These are phyloP conservation scores for Postia placenta DNA, from an alignment of 768 basidiomycete genomes.

Conservation along the genomic window DNA sequence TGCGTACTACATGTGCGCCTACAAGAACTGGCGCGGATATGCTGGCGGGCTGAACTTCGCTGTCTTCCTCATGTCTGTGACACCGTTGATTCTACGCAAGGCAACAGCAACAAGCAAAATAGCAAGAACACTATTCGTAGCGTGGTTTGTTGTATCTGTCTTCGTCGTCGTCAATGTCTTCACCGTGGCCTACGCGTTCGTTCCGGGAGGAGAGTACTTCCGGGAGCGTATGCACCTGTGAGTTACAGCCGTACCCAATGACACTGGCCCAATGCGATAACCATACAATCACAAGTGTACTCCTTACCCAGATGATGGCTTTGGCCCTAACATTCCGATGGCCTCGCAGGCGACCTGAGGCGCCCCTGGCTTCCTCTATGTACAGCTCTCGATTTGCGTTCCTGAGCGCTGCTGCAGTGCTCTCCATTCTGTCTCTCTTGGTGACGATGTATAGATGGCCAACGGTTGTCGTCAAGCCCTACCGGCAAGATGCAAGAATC, in stretches of 20 bases:
- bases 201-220: constrained; percentile 70
- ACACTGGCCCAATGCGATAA: too few species aligned
- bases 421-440: constrained; percentile 36
- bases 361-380: not conserved
- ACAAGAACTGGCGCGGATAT: constrained; percentile 67
- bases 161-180: constrained; percentile 67
- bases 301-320: constrained; percentile 44
- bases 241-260: too few species aligned
- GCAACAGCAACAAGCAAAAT: constrained; percentile 33
- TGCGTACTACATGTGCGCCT: constrained; percentile 50
- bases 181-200: constrained; percentile 88
- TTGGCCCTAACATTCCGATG: constrained; percentile 44
- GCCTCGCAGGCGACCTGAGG: constrained; percentile 15
- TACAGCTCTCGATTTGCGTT: constrained; percentile 7
- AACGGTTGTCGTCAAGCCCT: constrained; percentile 41
- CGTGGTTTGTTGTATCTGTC: constrained; percentile 55
- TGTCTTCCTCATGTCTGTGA: constrained; percentile 57
- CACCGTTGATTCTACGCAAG: constrained; percentile 47
- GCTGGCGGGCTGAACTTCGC: constrained; percentile 57
- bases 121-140: constrained; percentile 45
- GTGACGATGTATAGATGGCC: constrained; percentile 53
- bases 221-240: constrained; percentile 75
- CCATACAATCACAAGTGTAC: too few species aligned
- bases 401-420: constrained; percentile 16
- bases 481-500: constrained; percentile 58